These are phyloP conservation scores for Boletus sensibilis DNA, from an alignment of 768 basidiomycete species.

Conservation along the genomic window DNA sequence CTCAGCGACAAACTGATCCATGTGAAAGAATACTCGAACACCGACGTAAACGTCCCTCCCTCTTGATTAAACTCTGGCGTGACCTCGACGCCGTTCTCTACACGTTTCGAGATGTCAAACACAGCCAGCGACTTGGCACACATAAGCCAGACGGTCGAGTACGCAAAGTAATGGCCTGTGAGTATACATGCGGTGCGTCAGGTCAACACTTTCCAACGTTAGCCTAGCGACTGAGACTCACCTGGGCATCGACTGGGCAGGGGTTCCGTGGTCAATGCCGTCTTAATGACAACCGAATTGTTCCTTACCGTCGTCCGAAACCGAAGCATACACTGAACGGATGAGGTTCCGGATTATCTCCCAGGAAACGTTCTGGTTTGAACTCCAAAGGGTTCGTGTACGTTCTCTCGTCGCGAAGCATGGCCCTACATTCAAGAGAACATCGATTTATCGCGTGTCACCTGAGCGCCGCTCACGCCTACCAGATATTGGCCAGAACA, in stretches of 20 bases:
- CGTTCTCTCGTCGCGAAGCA: constrained; percentile 16
- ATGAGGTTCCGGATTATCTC: constrained; percentile 13
- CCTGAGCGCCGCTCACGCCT: too few relatives aligned
- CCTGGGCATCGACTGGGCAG: too few relatives aligned
- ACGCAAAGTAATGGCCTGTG: too few relatives aligned
- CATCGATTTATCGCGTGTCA: too few relatives aligned
- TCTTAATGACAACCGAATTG: too few relatives aligned
- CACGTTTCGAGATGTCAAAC: constrained; percentile 42
- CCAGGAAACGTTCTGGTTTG: constrained; percentile 25
- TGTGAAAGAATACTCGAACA: background rate
- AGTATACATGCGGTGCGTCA: too few relatives aligned
- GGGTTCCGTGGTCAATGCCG: too few relatives aligned
- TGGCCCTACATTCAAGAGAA: too few relatives aligned
- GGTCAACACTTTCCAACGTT: too few relatives aligned
- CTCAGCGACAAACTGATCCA: background rate
- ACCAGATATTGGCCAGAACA: constrained; percentile 22
- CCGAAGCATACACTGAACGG: constrained; percentile 17
- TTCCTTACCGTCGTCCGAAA: constrained; percentile 22
- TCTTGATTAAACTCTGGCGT: constrained; percentile 42
- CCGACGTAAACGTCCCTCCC: constrained; percentile 12
- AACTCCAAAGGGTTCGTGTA: constrained; percentile 22
- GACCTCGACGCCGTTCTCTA: constrained; percentile 42
- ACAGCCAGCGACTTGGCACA: constrained; percentile 39
- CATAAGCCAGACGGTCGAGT: constrained; percentile 25
- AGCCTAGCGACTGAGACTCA: too few relatives aligned